Base-by-base conservation (phyloP, 1,139 yeast genomes). In the Debaryomyces robertsiae region DNA sequence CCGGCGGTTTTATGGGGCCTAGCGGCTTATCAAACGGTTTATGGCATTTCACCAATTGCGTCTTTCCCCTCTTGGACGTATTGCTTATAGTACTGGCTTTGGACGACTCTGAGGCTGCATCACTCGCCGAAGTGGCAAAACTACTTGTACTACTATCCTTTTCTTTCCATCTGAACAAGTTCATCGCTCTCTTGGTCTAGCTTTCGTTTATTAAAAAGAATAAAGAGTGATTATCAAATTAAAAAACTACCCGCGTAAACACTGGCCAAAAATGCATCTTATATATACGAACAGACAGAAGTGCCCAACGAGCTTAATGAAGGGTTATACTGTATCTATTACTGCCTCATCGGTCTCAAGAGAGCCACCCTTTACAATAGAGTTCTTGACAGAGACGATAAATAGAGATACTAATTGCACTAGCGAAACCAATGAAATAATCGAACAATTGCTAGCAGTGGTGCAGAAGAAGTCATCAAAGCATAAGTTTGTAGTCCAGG, bases 21-120 rank as follows among this genome's bases (percentile, higher is more conserved):
- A 69, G 48, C 1, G 78, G 78, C 16, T 60, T 46, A 28, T 69
- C 75, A 47, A 73, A 72, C 1, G 78, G 78, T 2, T 50, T 57
- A 37, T 65, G 58, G 43, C 76, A 54, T 47, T 69, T 69, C 30
- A 67, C 57, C 33, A 59, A 60, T 40, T 47, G 53, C 30, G 42
- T 36, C 22, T 41, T 38, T 10, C 28, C 37, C 13, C 38, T 46
- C 28, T 40, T 28, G 5, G 42, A 38, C n/a, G 39, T 22, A 3
- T 46, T 38, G 13, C 56, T 48, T 15, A 47, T 42, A 4, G 46
- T 40, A 5, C 51, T 46, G 7, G 49, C 36, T 31, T 43, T 49
- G 9, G 55, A 50, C 6, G 54, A 44, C 6, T 49, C 43, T 1
- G 64, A 56, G 4, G 40, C 46, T 3, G 52, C 39, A 34, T 42